Evolutionary conservation across 176 grass and related monocot genomes (phyloP).

Genomic region (Urochloa ruziziensis): DNA sequence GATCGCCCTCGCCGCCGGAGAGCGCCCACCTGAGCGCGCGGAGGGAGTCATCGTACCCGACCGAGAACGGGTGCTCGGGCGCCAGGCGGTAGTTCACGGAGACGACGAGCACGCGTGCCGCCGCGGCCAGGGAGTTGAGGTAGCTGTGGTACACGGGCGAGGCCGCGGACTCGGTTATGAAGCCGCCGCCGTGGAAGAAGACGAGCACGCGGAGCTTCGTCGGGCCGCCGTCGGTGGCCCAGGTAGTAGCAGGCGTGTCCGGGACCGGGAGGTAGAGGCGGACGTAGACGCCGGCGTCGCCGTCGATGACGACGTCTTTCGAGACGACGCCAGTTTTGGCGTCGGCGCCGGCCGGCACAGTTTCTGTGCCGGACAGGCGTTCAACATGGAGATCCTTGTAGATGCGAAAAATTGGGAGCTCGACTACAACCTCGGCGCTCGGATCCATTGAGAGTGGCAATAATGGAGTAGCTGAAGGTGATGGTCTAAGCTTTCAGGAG

Average conservation of each 20-base stretch:
- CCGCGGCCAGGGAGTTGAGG: constrained; percentile 34
- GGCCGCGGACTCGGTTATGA: constrained; percentile 24
- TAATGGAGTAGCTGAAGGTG: background rate
- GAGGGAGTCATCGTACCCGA: constrained; percentile 37
- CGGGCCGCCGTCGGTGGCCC: background rate
- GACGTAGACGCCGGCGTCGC: background rate
- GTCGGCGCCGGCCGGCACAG: background rate
- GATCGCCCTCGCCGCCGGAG: background rate
- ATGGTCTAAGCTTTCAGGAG: background rate
- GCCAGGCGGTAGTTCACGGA: constrained; percentile 73
- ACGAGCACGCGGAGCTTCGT: background rate
- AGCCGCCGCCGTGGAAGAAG: constrained; percentile 52
- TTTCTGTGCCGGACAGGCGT: background rate
- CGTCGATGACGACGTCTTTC: background rate
- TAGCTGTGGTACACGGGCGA: constrained; percentile 10
- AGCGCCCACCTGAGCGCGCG: constrained; percentile 38
- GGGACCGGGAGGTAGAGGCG: constrained; percentile 13
- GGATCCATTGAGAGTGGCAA: background rate
- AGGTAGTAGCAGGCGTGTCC: background rate
- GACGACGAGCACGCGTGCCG: constrained; percentile 29
- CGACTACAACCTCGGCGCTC: background rate
- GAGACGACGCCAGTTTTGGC: background rate
- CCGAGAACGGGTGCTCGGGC: constrained; percentile 57
- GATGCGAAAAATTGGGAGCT: background rate
- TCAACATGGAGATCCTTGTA: background rate